Evolutionary conservation across 2,329 filamentous ascomycete species (phyloP).

Genomic region (Botrytis tulipae): DNA sequence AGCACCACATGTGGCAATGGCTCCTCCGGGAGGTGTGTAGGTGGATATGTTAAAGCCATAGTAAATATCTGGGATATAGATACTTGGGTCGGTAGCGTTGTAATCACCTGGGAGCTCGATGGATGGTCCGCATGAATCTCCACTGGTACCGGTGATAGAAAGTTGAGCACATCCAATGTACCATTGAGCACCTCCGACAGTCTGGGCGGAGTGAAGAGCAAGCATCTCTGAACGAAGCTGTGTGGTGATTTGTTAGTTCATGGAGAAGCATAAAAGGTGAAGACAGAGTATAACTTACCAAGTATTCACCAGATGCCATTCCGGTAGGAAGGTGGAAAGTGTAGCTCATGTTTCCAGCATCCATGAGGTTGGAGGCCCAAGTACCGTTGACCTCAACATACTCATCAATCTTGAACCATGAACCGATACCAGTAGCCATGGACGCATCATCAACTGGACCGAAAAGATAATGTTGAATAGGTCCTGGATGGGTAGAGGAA

Average conservation of each 20-base stretch:
- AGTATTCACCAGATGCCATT: slow-evolving; percentile 32
- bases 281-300: slow-evolving; percentile 6
- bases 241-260: not conserved
- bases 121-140: slow-evolving; percentile 25
- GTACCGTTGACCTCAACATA: slow-evolving; percentile 33
- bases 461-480: slow-evolving; percentile 43
- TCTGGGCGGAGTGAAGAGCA: slow-evolving; percentile 31
- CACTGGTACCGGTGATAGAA: slow-evolving; percentile 29
- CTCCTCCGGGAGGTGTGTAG: slow-evolving; percentile 31
- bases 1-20: slow-evolving; percentile 24
- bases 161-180: slow-evolving; percentile 35
- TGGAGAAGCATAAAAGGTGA: not conserved
- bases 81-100: slow-evolving; percentile 27
- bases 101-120: slow-evolving; percentile 32
- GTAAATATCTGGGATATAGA: slow-evolving; percentile 33
- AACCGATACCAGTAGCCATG: slow-evolving; percentile 35
- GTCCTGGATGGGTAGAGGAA: slow-evolving; percentile 41
- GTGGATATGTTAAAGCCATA: slow-evolving; percentile 28
- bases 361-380: slow-evolving; percentile 38
- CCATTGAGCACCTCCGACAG: slow-evolving; percentile 29
- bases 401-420: slow-evolving; percentile 39
- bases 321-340: slow-evolving; percentile 30
- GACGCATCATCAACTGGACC: slow-evolving; percentile 36
- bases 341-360: slow-evolving; percentile 33
- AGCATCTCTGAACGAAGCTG: slow-evolving; percentile 33